A percentile compares a stretch with the other conserved stretches of the same genome.
Conservation (phyloP, 768 basidiomycete species). For the Dendrothele bispora region DNA sequence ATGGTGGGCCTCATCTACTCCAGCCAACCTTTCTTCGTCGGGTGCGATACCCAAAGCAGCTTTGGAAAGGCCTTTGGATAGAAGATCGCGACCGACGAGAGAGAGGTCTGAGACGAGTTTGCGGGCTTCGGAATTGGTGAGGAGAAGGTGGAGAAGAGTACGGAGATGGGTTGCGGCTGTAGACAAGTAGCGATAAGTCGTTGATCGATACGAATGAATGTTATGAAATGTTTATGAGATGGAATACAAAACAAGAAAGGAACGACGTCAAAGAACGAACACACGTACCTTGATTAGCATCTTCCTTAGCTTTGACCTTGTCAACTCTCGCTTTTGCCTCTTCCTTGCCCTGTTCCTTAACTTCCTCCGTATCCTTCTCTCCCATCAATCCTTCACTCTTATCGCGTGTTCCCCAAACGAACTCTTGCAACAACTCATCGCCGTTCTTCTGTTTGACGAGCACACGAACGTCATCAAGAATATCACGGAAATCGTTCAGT, state of each 20-base stretch:
- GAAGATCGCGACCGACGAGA: slow-evolving; percentile 79
- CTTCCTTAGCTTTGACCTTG: slow-evolving; percentile 52
- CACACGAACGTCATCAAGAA: slow-evolving; percentile 70
- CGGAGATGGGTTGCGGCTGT: slow-evolving; percentile 83
- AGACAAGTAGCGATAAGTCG: too few species aligned
- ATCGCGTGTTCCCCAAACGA: slow-evolving; percentile 77
- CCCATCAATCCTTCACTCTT: slow-evolving; percentile 17
- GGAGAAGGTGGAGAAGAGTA: slow-evolving; percentile 80
- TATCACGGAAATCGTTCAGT: slow-evolving; percentile 73
- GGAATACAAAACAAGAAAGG: slow-evolving; percentile 3
- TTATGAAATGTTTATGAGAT: too few species aligned
- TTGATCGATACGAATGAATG: too few species aligned
- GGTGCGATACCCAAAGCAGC: slow-evolving; percentile 73
- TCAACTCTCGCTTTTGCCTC: slow-evolving; percentile 46
- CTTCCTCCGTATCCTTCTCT: slow-evolving; percentile 39
- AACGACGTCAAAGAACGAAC: background rate
- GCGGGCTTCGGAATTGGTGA: slow-evolving; percentile 92
- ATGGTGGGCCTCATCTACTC: slow-evolving; percentile 68
- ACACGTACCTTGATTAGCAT: slow-evolving; percentile 59
- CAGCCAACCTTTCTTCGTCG: slow-evolving; percentile 53
- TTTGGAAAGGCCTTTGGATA: slow-evolving; percentile 71
- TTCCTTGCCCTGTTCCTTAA: slow-evolving; percentile 34
- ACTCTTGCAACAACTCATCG: slow-evolving; percentile 91
- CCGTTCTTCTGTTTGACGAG: slow-evolving; percentile 84
- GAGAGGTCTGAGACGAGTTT: slow-evolving; percentile 83